Evolutionary conservation across 2,329 filamentous ascomycete genomes (phyloP).

Genomic region (Zasmidium cellare): DNA sequence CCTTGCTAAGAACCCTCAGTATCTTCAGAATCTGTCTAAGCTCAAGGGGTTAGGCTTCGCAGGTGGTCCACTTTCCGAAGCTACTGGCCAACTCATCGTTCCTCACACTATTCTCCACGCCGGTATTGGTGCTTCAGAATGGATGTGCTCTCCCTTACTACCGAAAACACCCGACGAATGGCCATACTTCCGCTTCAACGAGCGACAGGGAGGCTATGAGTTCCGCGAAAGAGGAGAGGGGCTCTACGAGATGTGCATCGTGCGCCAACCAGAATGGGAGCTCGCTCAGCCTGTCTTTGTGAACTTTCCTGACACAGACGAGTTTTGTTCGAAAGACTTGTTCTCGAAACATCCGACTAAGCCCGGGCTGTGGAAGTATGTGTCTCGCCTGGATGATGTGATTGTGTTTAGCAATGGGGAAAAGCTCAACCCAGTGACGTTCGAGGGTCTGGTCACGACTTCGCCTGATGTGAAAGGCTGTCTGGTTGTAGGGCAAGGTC

Average conservation of each 20-base stretch:
- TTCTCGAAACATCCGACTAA: slow-evolving; percentile 24
- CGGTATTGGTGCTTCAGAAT: slow-evolving; percentile 2
- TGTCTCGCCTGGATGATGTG: slow-evolving; percentile 25
- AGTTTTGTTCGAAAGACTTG: slow-evolving; percentile 27
- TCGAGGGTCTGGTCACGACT: slow-evolving; percentile 14
- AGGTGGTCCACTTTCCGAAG: slow-evolving; percentile 1
- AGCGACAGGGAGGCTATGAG: slow-evolving; percentile 4
- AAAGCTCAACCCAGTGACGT: slow-evolving; percentile 18
- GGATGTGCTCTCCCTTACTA: not conserved
- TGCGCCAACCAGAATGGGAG: slow-evolving; percentile 24
- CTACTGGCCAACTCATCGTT: not conserved
- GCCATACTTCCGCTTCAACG: slow-evolving; percentile 13
- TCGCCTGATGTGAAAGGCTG: slow-evolving; percentile 28
- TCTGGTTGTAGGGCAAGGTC: slow-evolving; percentile 31
- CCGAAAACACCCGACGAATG: not conserved
- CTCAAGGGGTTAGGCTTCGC: not conserved
- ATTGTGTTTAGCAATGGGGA: slow-evolving; percentile 27
- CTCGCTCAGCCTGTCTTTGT: slow-evolving; percentile 26
- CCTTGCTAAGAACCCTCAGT: not conserved
- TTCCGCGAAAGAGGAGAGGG: slow-evolving; percentile 17
- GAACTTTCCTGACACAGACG: slow-evolving; percentile 32
- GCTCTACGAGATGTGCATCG: slow-evolving; percentile 37
- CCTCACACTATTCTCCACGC: not conserved
- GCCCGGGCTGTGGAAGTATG: slow-evolving; percentile 20
- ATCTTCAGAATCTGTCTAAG: not conserved